These are phyloP conservation scores for Panicum miliaceum DNA, from an alignment of 176 grass and related monocot genomes.

Conservation along the genomic window DNA sequence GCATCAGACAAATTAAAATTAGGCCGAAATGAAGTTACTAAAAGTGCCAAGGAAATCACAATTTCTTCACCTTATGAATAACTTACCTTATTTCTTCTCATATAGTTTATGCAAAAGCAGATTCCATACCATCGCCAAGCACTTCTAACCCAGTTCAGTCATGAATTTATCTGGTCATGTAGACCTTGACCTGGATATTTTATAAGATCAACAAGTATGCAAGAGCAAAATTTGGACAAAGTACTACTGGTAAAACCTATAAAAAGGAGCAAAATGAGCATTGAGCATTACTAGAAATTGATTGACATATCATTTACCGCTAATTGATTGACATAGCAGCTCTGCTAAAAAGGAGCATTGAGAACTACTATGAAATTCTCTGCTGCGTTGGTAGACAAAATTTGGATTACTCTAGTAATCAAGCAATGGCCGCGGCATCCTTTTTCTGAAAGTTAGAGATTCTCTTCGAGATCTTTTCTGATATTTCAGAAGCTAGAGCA, in stretches of 20 bases:
- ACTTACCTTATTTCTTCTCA: slow-evolving; percentile 37
- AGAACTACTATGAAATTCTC: slow-evolving; percentile 10
- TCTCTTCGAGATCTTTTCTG: slow-evolving; percentile 64
- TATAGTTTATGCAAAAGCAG: slow-evolving; percentile 30
- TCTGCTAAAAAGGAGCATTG: not conserved
- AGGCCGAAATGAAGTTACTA: slow-evolving; percentile 10
- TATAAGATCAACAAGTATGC: slow-evolving; percentile 15
- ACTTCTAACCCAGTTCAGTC: slow-evolving; percentile 12
- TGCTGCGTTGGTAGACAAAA: slow-evolving; percentile 3
- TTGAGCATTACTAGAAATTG: not conserved
- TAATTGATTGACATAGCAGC: not conserved
- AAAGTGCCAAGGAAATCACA: not conserved
- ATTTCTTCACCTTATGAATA: not conserved
- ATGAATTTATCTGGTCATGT: slow-evolving; percentile 2
- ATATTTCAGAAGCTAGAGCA: slow-evolving; percentile 74
- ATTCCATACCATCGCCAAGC: not conserved
- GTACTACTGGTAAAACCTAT: not conserved
- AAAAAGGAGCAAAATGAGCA: not conserved
- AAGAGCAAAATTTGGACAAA: slow-evolving; percentile 10
- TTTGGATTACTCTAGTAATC: slow-evolving; percentile 29
- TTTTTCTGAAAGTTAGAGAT: slow-evolving; percentile 46
- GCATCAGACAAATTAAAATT: slow-evolving; percentile 9
- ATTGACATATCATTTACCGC: not conserved
- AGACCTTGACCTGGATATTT: slow-evolving; percentile 26
- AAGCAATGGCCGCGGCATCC: slow-evolving; percentile 45